phyloP scores from a whole-genome alignment of 176 grass and related monocot species.

The Phragmites australis region DNA sequence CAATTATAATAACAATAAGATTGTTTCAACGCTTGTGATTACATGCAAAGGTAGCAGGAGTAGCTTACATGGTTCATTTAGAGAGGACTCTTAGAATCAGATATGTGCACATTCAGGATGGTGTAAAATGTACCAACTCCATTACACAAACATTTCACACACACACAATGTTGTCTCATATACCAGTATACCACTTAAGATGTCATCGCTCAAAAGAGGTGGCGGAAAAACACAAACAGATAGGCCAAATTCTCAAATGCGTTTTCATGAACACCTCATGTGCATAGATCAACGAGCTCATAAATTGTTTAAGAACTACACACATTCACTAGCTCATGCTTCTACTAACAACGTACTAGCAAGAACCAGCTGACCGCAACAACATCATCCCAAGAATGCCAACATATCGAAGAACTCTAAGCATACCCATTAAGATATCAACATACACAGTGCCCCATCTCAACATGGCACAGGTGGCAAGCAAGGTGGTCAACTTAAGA shows the following conservation, averaged over 20 bases:
- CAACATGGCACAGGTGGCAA: too few species aligned
- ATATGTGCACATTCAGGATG: neutral
- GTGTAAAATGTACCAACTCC: neutral
- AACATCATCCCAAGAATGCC: too few species aligned
- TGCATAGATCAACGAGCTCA: neutral
- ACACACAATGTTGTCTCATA: neutral
- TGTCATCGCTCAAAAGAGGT: neutral
- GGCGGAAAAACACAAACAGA: neutral
- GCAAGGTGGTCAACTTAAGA: neutral
- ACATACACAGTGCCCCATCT: too few species aligned
- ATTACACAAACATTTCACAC: constrained; percentile 14
- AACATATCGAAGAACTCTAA: too few species aligned
- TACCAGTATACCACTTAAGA: neutral
- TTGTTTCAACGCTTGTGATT: neutral
- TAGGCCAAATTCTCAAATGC: neutral
- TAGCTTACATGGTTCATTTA: constrained; percentile 17
- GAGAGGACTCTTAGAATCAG: constrained; percentile 2
- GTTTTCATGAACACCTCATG: neutral
- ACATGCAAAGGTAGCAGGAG: constrained; percentile 9
- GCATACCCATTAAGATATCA: too few species aligned
- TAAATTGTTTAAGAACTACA: neutral
- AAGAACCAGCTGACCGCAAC: neutral
- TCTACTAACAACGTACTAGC: too few species aligned
- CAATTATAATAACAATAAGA: constrained; percentile 31
- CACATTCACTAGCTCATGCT: neutral